Conservation (phyloP, 1,139 yeast genomes). For the Debaryomycetaceae sp. region DNA sequence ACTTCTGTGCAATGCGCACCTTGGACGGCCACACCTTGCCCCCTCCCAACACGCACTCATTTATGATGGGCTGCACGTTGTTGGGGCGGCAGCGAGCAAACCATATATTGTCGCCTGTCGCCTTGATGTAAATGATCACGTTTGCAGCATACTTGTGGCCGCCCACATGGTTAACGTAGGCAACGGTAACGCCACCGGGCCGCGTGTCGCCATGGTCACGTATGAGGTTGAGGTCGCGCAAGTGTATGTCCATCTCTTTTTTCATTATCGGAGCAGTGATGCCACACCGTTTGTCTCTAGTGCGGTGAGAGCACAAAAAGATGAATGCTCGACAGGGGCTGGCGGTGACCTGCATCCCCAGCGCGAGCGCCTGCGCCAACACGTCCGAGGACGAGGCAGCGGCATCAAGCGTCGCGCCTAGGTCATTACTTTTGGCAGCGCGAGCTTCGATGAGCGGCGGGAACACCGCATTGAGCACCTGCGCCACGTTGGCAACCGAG, state of each 20-base stretch:
- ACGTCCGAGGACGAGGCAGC: not conserved
- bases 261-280: conserved; percentile 91
- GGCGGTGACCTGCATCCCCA: conserved; percentile 11
- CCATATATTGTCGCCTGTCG: conserved; percentile 78
- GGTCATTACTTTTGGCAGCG: too few relatives aligned
- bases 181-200: conserved; percentile 69
- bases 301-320: conserved; percentile 80
- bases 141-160: conserved; percentile 95
- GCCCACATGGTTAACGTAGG: conserved; percentile 81
- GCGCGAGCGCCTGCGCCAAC: not conserved
- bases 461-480: conserved; percentile 44
- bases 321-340: conserved; percentile 52
- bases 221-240: conserved; percentile 64
- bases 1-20: conserved; percentile 59
- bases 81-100: conserved; percentile 79
- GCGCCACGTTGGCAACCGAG: conserved; percentile 36
- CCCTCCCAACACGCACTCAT: conserved; percentile 59
- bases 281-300: conserved; percentile 92
- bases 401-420: too few relatives aligned
- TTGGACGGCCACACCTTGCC: conserved; percentile 72
- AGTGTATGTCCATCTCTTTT: conserved; percentile 67
- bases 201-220: conserved; percentile 73
- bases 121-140: conserved; percentile 64
- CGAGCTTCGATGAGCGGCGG: conserved; percentile 32
- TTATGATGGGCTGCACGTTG: conserved; percentile 69